These are phyloP conservation scores for Naganishia onofrii DNA, from an alignment of 768 basidiomycete genomes.

Conservation along the genomic window DNA sequence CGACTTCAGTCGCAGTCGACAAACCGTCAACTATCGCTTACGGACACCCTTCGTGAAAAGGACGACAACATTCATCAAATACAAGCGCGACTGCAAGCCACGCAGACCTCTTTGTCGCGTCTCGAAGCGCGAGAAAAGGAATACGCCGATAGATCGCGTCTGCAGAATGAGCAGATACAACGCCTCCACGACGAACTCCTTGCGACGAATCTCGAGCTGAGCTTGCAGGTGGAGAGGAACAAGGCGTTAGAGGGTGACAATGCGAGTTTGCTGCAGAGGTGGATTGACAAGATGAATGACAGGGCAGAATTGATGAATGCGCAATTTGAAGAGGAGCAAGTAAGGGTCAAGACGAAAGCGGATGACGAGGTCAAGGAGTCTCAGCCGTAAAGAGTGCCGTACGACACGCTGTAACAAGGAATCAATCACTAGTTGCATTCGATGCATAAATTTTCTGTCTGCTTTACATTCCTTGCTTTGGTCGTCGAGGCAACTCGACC, in stretches of 20 bases:
- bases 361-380: background rate
- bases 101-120: background rate
- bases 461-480: background rate
- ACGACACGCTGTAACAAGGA: background rate
- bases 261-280: conserved; percentile 88
- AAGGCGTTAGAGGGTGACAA: conserved; percentile 85
- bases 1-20: conserved; percentile 79
- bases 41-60: conserved; percentile 88
- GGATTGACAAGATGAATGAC: conserved; percentile 90
- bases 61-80: conserved; percentile 82
- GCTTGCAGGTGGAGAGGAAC: conserved; percentile 83
- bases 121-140: conserved; percentile 66
- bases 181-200: conserved; percentile 86
- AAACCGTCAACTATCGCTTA: conserved; percentile 92
- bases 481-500: background rate
- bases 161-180: conserved; percentile 67
- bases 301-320: conserved; percentile 96
- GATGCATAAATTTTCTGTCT: background rate
- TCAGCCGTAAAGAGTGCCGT: background rate
- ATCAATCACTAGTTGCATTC: background rate
- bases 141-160: conserved; percentile 65
- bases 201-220: conserved; percentile 84
- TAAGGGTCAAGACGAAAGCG: background rate
- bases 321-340: conserved; percentile 53
- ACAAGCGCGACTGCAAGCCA: conserved; percentile 71